phyloP scores from a whole-genome alignment of 2,329 filamentous ascomycete species.

The Byssochlamys sp. region DNA sequence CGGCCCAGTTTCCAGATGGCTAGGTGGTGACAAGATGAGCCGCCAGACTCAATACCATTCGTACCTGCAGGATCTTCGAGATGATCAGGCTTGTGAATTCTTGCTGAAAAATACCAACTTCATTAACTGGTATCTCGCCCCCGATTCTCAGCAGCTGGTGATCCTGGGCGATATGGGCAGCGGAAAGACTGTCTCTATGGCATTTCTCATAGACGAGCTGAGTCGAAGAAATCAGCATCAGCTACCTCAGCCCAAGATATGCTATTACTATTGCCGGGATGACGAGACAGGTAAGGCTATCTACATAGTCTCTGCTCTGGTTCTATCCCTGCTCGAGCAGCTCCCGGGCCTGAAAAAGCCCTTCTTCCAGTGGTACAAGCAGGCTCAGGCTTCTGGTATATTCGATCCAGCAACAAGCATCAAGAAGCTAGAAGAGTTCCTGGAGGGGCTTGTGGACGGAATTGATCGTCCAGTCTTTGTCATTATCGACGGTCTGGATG shows the following conservation, averaged over 20 bases:
- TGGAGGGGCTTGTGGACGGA: constrained; percentile 7
- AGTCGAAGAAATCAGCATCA: constrained; percentile 7
- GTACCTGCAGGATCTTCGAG: constrained; percentile 5
- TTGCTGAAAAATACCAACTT: constrained; percentile 9
- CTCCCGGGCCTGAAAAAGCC: constrained; percentile 9
- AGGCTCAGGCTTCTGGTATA: constrained; percentile 7
- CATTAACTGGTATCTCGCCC: constrained; percentile 7
- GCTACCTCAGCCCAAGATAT: constrained; percentile 14
- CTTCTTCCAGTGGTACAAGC: constrained; percentile 11
- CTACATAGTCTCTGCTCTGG: constrained; percentile 10
- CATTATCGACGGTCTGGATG: constrained; percentile 20
- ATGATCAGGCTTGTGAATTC: constrained; percentile 10
- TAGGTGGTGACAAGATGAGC: constrained; percentile 9
- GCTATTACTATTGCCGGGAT: constrained; percentile 20
- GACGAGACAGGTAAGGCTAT: constrained; percentile 13
- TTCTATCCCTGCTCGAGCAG: constrained; percentile 11
- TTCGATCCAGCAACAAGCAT: constrained; percentile 7
- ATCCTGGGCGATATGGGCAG: constrained; percentile 11
- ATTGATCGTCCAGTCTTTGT: constrained; percentile 11
- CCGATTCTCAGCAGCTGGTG: constrained; percentile 7
- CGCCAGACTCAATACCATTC: constrained; percentile 7
- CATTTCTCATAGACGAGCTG: constrained; percentile 10
- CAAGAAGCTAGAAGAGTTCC: constrained; percentile 8
- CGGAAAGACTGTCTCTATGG: constrained; percentile 12
- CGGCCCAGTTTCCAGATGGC: constrained; percentile 7